These are phyloP conservation scores for Echeveria elegans DNA, from an alignment of 164 flowering plant genomes.

Conservation along the genomic window DNA sequence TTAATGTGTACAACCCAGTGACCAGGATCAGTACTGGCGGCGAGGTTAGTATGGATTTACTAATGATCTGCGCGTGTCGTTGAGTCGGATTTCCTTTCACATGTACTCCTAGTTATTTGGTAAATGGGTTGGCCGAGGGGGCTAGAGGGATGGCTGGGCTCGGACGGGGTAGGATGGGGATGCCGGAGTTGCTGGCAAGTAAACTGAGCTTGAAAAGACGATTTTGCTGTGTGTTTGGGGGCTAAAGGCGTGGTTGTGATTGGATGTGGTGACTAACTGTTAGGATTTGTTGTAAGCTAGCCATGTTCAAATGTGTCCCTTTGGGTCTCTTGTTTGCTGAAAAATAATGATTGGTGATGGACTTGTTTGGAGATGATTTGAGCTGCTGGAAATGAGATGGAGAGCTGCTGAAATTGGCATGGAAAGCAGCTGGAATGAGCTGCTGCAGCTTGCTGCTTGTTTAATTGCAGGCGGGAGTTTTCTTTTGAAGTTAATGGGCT, in stretches of 20 bases:
- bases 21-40: constrained; percentile 6
- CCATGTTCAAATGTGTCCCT: too few species aligned
- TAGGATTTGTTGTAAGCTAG: too few species aligned
- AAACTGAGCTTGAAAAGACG: constrained; percentile 5
- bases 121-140: constrained; percentile 13
- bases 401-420: too few species aligned
- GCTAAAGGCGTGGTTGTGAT: constrained; percentile 11
- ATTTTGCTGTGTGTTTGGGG: constrained; percentile 13
- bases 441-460: too few species aligned
- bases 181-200: constrained; percentile 5
- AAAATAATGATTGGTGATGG: too few species aligned
- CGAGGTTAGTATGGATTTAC: constrained; percentile 9
- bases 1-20: constrained; percentile 4
- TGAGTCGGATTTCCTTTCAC: constrained; percentile 7
- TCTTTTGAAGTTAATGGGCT: too few species aligned
- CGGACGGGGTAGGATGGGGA: constrained; percentile 10
- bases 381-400: too few species aligned
- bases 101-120: constrained; percentile 5
- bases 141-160: constrained; percentile 17
- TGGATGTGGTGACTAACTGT: constrained; percentile 10
- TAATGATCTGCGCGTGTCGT: constrained; percentile 5
- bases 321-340: too few species aligned
- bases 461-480: too few species aligned
- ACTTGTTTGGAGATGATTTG: too few species aligned
- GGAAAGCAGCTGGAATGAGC: too few species aligned